Evolutionary conservation across 352 stramenopile genomes (phyloP), one percentile per base, ranked within the genome.

Genomic region (Thraustochytrium sp.): DNA sequence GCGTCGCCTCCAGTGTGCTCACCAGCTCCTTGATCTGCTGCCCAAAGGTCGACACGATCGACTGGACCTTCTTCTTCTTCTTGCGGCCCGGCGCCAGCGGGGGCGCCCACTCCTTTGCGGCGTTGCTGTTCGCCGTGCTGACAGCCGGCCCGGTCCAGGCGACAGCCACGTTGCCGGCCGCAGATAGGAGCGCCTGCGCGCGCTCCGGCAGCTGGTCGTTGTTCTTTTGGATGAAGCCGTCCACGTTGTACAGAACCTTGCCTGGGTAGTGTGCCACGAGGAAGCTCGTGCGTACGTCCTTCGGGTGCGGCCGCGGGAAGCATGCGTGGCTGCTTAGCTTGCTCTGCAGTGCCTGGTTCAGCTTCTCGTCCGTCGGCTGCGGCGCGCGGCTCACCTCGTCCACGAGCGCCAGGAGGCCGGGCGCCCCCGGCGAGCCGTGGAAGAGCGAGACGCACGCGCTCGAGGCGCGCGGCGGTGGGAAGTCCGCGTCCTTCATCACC

Each of bases 221-320:
- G 89, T 95, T 88, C 65, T 88, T 88, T 56, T 88, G 68, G 29
- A 88, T 76, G 48, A 88, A 88, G n/a, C 63, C 75, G 3, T 85
- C 85, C 54, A 94, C 90, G 75, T 91, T 93, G 89, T 96, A 96
- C 85, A 89, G 90, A 53, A 96, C 92, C 42, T 85, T 89, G 23
- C 91, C 90, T 38, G 92, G 92, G 84, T 95, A 96, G 86, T 96
- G 92, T 62, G 89, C 88, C 82, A 96, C 90, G 40, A 94, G 94
- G 72, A 96, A 96, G 87, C 90, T 92, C 59, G 92, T 88, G 64
- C 94, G 87, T 90, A 94, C 95, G 82, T 96, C 92, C 84, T 96
- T 96, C 42, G 89, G 89, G 84, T 96, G 92, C 29, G 92, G 91
- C 0, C 89, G 90, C 8, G 88, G 89, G 82, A 96, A 96, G 1